Evolutionary conservation across 345 rosid genomes (phyloP).

Genomic region (Mangifera indica): DNA sequence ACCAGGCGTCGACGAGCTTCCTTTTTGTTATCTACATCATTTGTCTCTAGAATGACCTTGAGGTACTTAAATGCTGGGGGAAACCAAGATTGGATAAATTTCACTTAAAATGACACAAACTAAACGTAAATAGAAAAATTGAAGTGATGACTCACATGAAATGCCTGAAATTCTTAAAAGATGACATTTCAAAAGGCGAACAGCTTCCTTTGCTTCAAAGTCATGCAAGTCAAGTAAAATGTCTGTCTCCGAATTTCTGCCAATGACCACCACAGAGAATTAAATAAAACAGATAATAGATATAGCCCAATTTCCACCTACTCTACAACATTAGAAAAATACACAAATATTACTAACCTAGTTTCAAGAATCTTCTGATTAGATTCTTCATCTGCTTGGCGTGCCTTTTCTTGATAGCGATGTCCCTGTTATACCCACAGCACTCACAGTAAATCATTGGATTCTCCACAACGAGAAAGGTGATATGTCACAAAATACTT

Average conservation of each 20-base stretch:
- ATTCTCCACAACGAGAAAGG: background rate
- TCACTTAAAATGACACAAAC: background rate
- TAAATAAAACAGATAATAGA: background rate
- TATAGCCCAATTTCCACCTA: background rate
- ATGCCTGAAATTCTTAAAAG: conserved; percentile 50
- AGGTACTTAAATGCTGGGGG: conserved; percentile 49
- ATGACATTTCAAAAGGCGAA: conserved; percentile 45
- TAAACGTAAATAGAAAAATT: conserved; percentile 11
- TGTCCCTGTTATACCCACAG: conserved; percentile 47
- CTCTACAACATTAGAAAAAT: background rate
- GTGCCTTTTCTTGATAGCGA: conserved; percentile 44
- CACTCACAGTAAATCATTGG: conserved; percentile 7
- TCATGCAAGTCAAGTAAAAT: conserved; percentile 42
- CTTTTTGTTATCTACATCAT: conserved; percentile 35
- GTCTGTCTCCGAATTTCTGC: conserved; percentile 30
- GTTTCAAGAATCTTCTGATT: conserved; percentile 46
- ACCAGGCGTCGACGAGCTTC: conserved; percentile 54
- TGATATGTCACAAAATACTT: background rate
- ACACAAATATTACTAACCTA: conserved; percentile 28
- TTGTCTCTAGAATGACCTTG: conserved; percentile 42
- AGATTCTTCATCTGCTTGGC: conserved; percentile 57
- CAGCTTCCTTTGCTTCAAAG: conserved; percentile 42
- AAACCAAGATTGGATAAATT: background rate
- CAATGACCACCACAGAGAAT: background rate
- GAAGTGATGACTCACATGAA: conserved; percentile 38